Conservation (phyloP, 192 early-diverging fungal species). For the Backusella macrospora region DNA sequence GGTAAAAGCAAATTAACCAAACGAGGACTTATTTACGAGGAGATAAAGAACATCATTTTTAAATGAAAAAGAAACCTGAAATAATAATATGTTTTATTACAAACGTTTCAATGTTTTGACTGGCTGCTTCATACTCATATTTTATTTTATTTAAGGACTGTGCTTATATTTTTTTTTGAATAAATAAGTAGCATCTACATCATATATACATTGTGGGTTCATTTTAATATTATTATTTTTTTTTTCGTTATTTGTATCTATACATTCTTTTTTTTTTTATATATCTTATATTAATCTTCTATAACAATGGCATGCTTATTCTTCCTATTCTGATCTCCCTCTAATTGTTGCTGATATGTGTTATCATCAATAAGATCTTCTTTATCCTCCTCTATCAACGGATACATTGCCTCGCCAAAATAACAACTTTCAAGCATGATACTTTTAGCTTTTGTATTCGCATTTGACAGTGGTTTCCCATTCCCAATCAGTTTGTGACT, state of each 20-base stretch:
- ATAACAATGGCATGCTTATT: background rate
- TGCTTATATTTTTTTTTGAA: too few species aligned
- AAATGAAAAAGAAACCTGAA: too few species aligned
- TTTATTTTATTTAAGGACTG: too few species aligned
- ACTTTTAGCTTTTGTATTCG: slow-evolving; percentile 9
- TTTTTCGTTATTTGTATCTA: too few species aligned
- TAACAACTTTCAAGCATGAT: slow-evolving; percentile 26
- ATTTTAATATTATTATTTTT: background rate
- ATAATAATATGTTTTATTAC: too few species aligned
- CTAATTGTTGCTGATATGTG: background rate
- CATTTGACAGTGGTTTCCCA: background rate
- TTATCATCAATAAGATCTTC: background rate
- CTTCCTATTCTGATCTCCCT: background rate
- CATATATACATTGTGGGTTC: background rate
- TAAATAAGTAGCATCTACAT: too few species aligned
- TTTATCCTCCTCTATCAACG: background rate
- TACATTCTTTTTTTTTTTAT: background rate
- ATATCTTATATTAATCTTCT: background rate
- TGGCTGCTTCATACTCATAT: too few species aligned
- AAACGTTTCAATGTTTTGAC: too few species aligned
- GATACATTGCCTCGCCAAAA: slow-evolving; percentile 23
- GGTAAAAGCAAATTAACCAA: too few species aligned
- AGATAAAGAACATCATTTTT: too few species aligned
- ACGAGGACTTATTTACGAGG: too few species aligned
- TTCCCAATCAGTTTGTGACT: background rate